Evolutionary conservation across 2,329 filamentous ascomycete genomes (phyloP), one percentile per base, ranked within the genome.

Genomic region (Cadophora sp.): DNA sequence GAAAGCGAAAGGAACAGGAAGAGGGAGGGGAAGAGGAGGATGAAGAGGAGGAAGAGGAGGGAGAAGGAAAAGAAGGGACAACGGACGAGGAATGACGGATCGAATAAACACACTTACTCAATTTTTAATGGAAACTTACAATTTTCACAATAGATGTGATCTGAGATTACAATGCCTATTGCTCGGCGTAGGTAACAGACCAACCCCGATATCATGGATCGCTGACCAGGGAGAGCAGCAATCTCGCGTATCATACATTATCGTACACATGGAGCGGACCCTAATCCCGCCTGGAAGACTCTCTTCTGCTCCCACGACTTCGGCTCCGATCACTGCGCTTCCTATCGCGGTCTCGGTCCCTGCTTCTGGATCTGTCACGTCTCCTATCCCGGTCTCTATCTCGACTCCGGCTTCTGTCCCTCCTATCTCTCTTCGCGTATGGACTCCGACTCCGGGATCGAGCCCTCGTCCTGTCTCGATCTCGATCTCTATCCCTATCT

Each of bases 371-470:
- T 22, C 68, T 71, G 3, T 71, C 72, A 14, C 71, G 58, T 61
- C 68, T 65, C 27, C 62, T 67, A 56, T 72, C 73, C 43, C 70
- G 68, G 29, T 70, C 70, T 61, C 71, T 68, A 26, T 69, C 69
- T 19, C 73, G 69, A 56, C 68, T 73, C 26, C 69, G 62, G 40
- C 66, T 69, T 62, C 73, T 69, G 7, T 76, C 71, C 43, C 72
- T 71, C 26, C 72, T 71, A 58, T 73, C 68, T 68, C 68, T 56
- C 62, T 62, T 68, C 27, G 31, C 37, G 48, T 68, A 62, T 4
- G 69, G 63, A 62, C 70, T 71, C 29, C 62, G 64, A 66, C 72
- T 68, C 31, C 73, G 58, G 19, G 69, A 69, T 40, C 70, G 68
- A 59, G 67, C 67, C 43, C 64, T 68, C 50, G 68, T 62, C 53